These are phyloP conservation scores for Schizochytrium sp. DNA, from an alignment of 108 stramenopile genomes.

Conservation along the genomic window DNA sequence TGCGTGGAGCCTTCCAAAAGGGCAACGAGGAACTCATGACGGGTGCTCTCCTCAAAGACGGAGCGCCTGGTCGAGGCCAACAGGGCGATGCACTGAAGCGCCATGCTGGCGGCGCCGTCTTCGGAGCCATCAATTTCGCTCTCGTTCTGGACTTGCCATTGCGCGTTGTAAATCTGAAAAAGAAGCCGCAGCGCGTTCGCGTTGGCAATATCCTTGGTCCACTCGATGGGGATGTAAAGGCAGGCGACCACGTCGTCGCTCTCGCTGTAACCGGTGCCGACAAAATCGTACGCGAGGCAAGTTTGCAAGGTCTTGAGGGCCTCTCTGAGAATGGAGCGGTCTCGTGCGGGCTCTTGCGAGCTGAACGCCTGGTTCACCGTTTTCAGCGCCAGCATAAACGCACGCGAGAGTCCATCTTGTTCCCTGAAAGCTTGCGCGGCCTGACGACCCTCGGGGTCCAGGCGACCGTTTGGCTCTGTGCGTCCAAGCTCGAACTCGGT, in stretches of 20 bases:
- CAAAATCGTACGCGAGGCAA: background rate
- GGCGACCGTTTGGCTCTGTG: background rate
- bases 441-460: background rate
- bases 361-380: background rate
- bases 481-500: background rate
- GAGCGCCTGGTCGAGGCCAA: background rate
- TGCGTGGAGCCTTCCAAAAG: background rate
- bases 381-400: background rate
- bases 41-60: background rate
- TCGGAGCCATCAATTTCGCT: constrained; percentile 1
- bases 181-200: background rate
- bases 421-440: background rate
- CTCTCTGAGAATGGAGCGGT: background rate
- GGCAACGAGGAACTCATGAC: constrained; percentile 2
- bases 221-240: constrained; percentile 5
- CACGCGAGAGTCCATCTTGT: background rate
- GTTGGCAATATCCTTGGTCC: background rate
- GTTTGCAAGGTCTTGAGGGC: constrained; percentile 4
- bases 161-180: background rate
- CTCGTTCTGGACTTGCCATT: constrained; percentile 3
- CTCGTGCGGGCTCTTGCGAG: background rate
- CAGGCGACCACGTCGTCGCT: constrained; percentile 16
- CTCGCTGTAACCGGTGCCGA: background rate
- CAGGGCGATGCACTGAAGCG: background rate
- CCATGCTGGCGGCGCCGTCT: constrained; percentile 2